phyloP scores from a whole-genome alignment of 345 rosid genomes.

The Aquilaria yunnanensis region DNA sequence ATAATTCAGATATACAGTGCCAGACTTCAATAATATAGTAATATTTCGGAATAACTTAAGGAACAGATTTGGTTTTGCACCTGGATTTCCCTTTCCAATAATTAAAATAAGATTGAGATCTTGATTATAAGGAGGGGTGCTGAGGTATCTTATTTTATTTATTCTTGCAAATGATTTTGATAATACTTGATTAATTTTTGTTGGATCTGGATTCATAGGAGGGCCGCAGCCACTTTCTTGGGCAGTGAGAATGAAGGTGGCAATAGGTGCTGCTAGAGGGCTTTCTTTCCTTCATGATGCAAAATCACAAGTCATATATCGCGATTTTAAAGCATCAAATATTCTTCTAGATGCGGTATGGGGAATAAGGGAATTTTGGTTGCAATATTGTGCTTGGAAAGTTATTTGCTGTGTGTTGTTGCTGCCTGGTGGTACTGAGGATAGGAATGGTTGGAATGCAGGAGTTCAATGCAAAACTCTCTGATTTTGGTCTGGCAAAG shows the following conservation, averaged over 20 bases:
- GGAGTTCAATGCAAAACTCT: constrained; percentile 88
- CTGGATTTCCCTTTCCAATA: too few relatives aligned
- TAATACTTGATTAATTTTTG: constrained; percentile 6
- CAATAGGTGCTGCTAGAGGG: constrained; percentile 87
- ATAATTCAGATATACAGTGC: too few relatives aligned
- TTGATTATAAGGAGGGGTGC: too few relatives aligned
- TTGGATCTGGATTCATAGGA: constrained; percentile 35
- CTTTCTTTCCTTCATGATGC: constrained; percentile 91
- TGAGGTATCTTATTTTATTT: too few relatives aligned
- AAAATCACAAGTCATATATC: constrained; percentile 81
- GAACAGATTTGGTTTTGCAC: too few relatives aligned
- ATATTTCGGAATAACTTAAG: too few relatives aligned
- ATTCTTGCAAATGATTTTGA: too few relatives aligned
- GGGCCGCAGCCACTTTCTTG: constrained; percentile 85
- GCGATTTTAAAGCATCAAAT: constrained; percentile 91
- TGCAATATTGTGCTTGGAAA: neutral
- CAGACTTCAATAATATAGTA: too few relatives aligned
- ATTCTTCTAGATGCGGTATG: constrained; percentile 82
- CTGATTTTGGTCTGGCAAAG: constrained; percentile 97
- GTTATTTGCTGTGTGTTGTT: neutral
- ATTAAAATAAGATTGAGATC: too few relatives aligned
- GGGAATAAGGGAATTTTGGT: neutral
- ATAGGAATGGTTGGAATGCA: constrained; percentile 24
- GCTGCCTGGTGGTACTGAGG: neutral
- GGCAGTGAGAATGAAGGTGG: constrained; percentile 80